Base-by-base conservation (phyloP, 2,329 filamentous ascomycete species). In the Colletotrichum scovillei region DNA sequence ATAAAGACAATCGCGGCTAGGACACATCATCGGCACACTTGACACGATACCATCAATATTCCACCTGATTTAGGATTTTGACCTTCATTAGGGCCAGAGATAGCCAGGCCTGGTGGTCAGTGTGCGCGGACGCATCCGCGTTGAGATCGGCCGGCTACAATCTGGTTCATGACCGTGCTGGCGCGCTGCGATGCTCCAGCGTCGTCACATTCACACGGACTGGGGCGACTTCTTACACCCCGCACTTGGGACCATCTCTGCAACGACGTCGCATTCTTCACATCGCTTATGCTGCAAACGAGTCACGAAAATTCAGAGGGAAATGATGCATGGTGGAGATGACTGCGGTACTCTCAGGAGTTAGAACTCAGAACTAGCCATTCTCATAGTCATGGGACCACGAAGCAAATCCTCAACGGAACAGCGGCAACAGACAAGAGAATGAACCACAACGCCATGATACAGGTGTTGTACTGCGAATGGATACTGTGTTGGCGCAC, bases 251-350 rank as follows among this genome's bases (percentile, higher is more conserved):
- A 52, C 67, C 46, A n/a, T 24, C 60, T 70, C 67, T 73, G 70
- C 67, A 60, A 70, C 67, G 24, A 70, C 56, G 70, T 70, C 66
- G 70, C 56, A 70, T 70, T 70, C 22, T 64, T 70, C 70, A 65
- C 70, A 65, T 73, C 70, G 67, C 70, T 73, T 73, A 65, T 30
- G 32, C 42, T 49, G 59, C 42, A 56, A 62, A 66, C 67, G 60
- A 65, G 70, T 70, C 67, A 62, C 59, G 53, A 62, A 59, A 38
- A 52, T 49, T 24, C 53, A 64, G 6, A 35, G 35, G 14, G 32
- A 60, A 53, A 38, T 63, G 69, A 35, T 12, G 30, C 38, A 64
- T 46, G 62, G 67, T 64, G 53, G 55, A 38, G 6, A 32, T 42
- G 32, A 16, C 32, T 60, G 42, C 14, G 8, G 42, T 22, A 49